Percentiles rank a stretch among this genome's conserved stretches.
Evolutionary conservation across 495 filamentous ascomycete species (phyloP).

Genomic region (Viridothelium virens): DNA sequence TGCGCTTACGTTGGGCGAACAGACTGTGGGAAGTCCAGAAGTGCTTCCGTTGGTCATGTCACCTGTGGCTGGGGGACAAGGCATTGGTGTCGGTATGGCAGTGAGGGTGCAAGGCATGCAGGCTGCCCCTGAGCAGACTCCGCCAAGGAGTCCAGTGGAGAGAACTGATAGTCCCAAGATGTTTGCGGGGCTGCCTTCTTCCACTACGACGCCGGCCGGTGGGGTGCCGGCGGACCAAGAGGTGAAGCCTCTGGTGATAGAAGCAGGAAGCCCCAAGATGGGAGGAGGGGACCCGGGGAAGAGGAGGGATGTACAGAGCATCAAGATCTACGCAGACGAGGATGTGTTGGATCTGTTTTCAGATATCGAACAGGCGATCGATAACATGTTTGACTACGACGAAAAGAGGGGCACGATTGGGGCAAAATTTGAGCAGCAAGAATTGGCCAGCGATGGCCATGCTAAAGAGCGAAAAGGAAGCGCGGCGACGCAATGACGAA

Average conservation of each 20-base stretch:
- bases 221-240: constrained; percentile 28
- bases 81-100: background rate
- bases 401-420: constrained; percentile 11
- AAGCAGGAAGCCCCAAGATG: constrained; percentile 33
- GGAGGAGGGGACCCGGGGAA: constrained; percentile 25
- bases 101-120: background rate
- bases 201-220: constrained; percentile 15
- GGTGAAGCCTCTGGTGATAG: constrained; percentile 30
- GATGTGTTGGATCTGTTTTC: constrained; percentile 43
- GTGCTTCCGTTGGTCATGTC: background rate
- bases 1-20: constrained; percentile 35
- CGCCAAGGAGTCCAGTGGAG: constrained; percentile 27
- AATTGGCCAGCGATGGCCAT: background rate
- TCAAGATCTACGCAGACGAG: constrained; percentile 58
- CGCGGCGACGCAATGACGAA: background rate
- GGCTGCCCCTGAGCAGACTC: constrained; percentile 20
- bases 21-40: constrained; percentile 16
- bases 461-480: background rate
- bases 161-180: background rate
- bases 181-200: background rate
- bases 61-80: background rate
- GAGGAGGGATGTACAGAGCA: constrained; percentile 48
- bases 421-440: background rate
- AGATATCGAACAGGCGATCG: constrained; percentile 32
- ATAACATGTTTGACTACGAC: constrained; percentile 30